Evolutionary conservation across 805 yeast genomes (phyloP).

Genomic region (Saitoella complicata): DNA sequence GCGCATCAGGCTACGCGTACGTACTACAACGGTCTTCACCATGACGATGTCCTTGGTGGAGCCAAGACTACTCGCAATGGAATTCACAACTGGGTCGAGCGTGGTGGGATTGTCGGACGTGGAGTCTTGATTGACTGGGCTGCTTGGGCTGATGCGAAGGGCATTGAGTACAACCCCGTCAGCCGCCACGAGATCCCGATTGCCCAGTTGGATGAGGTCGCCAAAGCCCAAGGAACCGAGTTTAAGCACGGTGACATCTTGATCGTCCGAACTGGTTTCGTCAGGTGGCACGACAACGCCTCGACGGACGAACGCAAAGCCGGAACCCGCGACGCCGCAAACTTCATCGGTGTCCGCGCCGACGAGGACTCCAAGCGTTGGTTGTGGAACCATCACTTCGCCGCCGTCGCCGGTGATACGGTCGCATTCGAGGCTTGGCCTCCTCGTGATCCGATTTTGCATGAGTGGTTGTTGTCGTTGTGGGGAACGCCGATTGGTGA

Average conservation of each 20-base stretch:
- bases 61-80: slow-evolving; percentile 10
- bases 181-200: slow-evolving; percentile 15
- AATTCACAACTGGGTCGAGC: slow-evolving; percentile 10
- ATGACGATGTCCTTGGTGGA: slow-evolving; percentile 13
- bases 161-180: slow-evolving; percentile 18
- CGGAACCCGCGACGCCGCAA: slow-evolving; percentile 7
- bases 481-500: slow-evolving; percentile 25
- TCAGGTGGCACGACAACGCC: slow-evolving; percentile 15
- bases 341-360: slow-evolving; percentile 16
- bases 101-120: slow-evolving; percentile 21
- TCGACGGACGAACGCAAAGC: slow-evolving; percentile 7
- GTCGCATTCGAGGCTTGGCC: slow-evolving; percentile 19
- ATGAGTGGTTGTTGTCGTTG: slow-evolving; percentile 17
- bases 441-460: slow-evolving; percentile 7
- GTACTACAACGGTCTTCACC: slow-evolving; percentile 15
- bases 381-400: slow-evolving; percentile 19
- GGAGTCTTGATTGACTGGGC: slow-evolving; percentile 23
- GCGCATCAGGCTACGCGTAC: slow-evolving; percentile 14
- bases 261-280: slow-evolving; percentile 20
- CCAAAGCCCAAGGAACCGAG: slow-evolving; percentile 14
- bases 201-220: slow-evolving; percentile 14
- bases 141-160: slow-evolving; percentile 17
- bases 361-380: slow-evolving; percentile 16
- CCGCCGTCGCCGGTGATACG: slow-evolving; percentile 20
- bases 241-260: slow-evolving; percentile 20